Evolutionary conservation across 306 rosid species (phyloP), one percentile per base, ranked within the genome.

Genomic region (Prunus mongolica): DNA sequence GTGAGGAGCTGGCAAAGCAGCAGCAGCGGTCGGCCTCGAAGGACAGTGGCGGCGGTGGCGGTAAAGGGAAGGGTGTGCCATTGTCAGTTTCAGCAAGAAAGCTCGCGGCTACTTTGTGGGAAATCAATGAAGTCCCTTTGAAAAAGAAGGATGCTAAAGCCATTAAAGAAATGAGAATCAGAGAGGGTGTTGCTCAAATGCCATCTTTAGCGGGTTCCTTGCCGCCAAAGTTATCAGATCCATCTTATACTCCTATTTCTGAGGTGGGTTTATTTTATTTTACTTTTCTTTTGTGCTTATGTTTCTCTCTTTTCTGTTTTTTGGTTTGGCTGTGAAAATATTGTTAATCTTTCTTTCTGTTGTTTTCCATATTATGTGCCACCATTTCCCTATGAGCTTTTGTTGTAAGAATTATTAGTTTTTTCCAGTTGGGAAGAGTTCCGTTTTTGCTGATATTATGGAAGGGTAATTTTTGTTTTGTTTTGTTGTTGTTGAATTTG

Each of bases 21-120:
- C 73, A n/a, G 49, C 65, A 15, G 34, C 32, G 44, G 41, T 20
- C 62, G n/a, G 49, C 62, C 34, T n/a, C 56, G 19, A 49, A 47
- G n/a, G 62, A 47, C 10, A 27, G 54, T 30, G 46, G 68, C 14
- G 41, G 63, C 45, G 45, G 68, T 4, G 78, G 78, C n/a, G 54
- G 51, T 8, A 86, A 74, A 76, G 93, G 84, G 25, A 91, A 81
- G 71, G 87, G 84, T 6, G 65, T 76, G 46, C 19, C 16, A 3
- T 22, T 49, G 24, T 77, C 81, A 38, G 81, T 84, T 1, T 93
- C 98, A 0, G 97, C 96, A 0, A 78, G 97, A 47, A 94, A 91
- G 80, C 88, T 91, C 0, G 97, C 96, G 38, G 96, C 97, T 54
- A 85, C 96, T 7, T 75, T 91, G 19, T 93, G 98, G 98, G 98